Evolutionary conservation across 2,329 filamentous ascomycete genomes (phyloP).

Genomic region (Sarocladium brachiariae): DNA sequence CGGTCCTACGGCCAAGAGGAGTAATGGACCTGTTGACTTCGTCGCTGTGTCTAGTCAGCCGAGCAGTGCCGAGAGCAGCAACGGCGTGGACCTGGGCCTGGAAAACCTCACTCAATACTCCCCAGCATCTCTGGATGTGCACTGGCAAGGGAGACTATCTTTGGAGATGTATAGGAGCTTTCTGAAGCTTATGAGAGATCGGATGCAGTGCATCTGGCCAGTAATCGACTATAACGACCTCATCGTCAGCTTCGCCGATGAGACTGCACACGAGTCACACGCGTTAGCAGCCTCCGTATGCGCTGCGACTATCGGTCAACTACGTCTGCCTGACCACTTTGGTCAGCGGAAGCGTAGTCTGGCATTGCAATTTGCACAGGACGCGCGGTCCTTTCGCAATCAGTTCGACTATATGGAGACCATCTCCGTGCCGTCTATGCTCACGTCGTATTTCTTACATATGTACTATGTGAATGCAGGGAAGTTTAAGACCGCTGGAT

Average conservation of each 20-base stretch:
- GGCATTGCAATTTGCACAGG: constrained; percentile 10
- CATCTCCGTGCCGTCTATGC: constrained; percentile 14
- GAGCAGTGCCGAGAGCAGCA: background rate
- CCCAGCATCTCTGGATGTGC: background rate
- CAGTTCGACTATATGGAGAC: constrained; percentile 20
- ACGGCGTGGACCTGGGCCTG: background rate
- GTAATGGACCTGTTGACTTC: background rate
- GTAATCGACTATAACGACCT: constrained; percentile 17
- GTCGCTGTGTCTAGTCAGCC: background rate
- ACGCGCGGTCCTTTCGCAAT: constrained; percentile 16
- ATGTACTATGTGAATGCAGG: constrained; percentile 22
- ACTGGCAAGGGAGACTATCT: background rate
- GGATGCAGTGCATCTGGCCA: constrained; percentile 18
- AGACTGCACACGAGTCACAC: constrained; percentile 16
- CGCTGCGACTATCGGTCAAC: constrained; percentile 20
- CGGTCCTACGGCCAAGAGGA: background rate
- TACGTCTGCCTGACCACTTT: constrained; percentile 18
- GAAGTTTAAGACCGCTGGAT: constrained; percentile 20
- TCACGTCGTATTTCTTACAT: constrained; percentile 22
- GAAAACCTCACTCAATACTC: background rate
- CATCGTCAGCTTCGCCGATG: constrained; percentile 13
- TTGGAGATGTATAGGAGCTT: constrained; percentile 17
- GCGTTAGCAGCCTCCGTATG: constrained; percentile 20
- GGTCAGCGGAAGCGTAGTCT: constrained; percentile 9
- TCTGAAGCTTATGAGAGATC: constrained; percentile 16